phyloP scores from a whole-genome alignment of 2,329 filamentous ascomycete genomes.

The Pseudocercospora musae region DNA sequence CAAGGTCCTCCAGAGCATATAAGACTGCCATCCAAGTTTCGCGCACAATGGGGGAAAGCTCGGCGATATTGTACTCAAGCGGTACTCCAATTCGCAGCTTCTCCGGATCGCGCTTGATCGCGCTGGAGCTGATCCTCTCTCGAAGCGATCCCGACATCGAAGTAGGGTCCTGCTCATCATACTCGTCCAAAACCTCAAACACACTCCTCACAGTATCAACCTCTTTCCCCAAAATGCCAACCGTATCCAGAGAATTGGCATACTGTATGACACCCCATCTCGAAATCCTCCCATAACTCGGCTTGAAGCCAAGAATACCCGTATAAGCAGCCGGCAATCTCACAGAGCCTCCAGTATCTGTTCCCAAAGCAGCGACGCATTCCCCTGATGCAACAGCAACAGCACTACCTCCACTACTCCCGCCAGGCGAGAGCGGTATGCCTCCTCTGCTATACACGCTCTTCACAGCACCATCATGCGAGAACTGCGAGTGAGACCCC shows the following conservation, averaged over 20 bases:
- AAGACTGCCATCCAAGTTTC: conserved; percentile 66
- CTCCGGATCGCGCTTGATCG: conserved; percentile 5
- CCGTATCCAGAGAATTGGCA: conserved; percentile 88
- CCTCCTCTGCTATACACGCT: conserved; percentile 44
- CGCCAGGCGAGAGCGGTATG: conserved; percentile 64
- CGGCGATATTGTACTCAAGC: conserved; percentile 81
- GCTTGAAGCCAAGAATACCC: conserved; percentile 80
- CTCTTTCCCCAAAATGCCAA: conserved; percentile 66
- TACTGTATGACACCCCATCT: conserved; percentile 86
- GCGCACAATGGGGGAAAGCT: conserved; percentile 68
- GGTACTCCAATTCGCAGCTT: conserved; percentile 57
- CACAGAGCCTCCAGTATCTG: conserved; percentile 89
- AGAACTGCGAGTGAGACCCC: conserved; percentile 76
- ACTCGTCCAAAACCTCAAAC: conserved; percentile 52
- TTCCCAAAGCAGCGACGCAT: conserved; percentile 72
- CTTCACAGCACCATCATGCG: conserved; percentile 63
- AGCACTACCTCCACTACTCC: conserved; percentile 91
- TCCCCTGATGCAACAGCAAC: conserved; percentile 69
- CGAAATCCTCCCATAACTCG: conserved; percentile 83
- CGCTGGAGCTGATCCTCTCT: conserved; percentile 36
- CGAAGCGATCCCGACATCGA: conserved; percentile 60
- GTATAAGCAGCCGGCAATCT: conserved; percentile 85
- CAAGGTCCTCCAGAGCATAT: conserved; percentile 57
- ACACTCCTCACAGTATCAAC: conserved; percentile 46
- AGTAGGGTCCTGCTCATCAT: conserved; percentile 73